These are phyloP conservation scores for Sarcomyxa edulis DNA, from an alignment of 768 basidiomycete species.

Conservation along the genomic window DNA sequence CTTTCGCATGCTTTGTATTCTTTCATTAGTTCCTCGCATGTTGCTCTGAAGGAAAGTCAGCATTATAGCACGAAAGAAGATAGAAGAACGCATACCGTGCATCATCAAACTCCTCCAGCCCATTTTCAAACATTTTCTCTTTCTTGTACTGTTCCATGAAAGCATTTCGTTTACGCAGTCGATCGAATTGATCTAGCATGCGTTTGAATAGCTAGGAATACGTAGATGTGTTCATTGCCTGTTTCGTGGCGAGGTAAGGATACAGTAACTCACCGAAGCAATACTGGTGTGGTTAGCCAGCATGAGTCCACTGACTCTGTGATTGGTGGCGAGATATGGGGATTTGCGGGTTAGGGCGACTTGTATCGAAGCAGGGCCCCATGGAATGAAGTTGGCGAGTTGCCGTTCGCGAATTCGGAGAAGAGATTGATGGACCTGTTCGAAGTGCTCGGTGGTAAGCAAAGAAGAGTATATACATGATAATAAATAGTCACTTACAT, in stretches of 20 bases:
- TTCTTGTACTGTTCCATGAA: constrained; percentile 98
- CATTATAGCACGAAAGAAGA: not conserved
- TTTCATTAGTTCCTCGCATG: constrained; percentile 81
- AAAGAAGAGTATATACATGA: constrained; percentile 5
- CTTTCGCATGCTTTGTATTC: constrained; percentile 97
- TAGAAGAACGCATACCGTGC: constrained; percentile 56
- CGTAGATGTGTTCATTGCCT: constrained; percentile 2
- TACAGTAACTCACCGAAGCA: constrained; percentile 62
- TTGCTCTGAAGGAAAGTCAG: constrained; percentile 46
- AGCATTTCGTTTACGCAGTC: constrained; percentile 80
- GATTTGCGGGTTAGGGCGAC: constrained; percentile 91
- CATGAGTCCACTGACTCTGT: constrained; percentile 97
- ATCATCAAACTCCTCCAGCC: constrained; percentile 94
- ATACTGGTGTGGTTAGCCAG: constrained; percentile 99
- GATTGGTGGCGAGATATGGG: constrained; percentile 82
- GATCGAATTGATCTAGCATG: constrained; percentile 93
- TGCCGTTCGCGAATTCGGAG: constrained; percentile 95
- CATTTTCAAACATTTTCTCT: constrained; percentile 91
- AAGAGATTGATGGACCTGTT: constrained; percentile 92
- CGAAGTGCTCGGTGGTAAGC: constrained; percentile 1
- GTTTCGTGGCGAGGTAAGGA: not conserved
- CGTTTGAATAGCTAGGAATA: constrained; percentile 79
- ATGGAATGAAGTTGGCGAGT: constrained; percentile 96
- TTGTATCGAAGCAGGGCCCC: constrained; percentile 98
- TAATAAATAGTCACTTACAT: constrained; percentile 71